Evolutionary conservation across 2,329 filamentous ascomycete species (phyloP).

Genomic region (Cephalotrichum gorgonifer): DNA sequence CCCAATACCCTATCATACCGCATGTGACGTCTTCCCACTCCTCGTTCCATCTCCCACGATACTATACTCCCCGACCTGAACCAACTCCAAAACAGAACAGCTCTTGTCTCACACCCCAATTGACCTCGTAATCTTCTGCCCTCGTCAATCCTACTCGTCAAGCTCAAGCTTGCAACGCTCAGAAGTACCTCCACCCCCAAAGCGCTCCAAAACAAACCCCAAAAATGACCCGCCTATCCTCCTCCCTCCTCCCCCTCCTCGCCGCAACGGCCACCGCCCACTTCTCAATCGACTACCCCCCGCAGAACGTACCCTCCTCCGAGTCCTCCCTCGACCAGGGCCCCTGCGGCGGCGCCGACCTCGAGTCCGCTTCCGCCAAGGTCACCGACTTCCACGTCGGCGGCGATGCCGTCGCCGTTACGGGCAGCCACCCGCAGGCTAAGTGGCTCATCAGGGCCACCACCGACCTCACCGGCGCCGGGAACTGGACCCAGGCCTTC

Average conservation of each 20-base stretch:
- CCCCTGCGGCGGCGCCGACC: conserved; percentile 45
- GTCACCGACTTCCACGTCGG: conserved; percentile 48
- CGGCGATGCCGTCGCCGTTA: conserved; percentile 40
- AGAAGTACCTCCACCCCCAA: neutral
- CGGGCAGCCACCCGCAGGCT: conserved; percentile 38
- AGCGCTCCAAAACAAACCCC: conserved; percentile 18
- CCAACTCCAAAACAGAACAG: too few species aligned
- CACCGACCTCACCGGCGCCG: conserved; percentile 31
- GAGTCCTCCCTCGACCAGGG: conserved; percentile 31
- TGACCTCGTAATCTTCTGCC: too few species aligned
- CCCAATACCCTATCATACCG: too few species aligned
- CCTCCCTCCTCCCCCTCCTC: conserved; percentile 22
- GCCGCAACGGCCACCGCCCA: conserved; percentile 36
- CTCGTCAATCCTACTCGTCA: too few species aligned
- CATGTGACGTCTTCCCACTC: too few species aligned
- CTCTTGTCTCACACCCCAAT: too few species aligned
- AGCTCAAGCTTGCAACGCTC: too few species aligned
- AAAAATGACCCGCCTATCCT: conserved; percentile 11
- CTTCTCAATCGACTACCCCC: conserved; percentile 40
- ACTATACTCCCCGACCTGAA: too few species aligned
- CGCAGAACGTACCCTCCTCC: conserved; percentile 34
- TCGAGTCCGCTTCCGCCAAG: conserved; percentile 27
- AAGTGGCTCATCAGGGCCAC: conserved; percentile 50
- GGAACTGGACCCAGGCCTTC: conserved; percentile 45
- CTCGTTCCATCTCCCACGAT: too few species aligned